Conservation (phyloP, 73 alveolate genomes). For the Paramecium bursaria region DNA sequence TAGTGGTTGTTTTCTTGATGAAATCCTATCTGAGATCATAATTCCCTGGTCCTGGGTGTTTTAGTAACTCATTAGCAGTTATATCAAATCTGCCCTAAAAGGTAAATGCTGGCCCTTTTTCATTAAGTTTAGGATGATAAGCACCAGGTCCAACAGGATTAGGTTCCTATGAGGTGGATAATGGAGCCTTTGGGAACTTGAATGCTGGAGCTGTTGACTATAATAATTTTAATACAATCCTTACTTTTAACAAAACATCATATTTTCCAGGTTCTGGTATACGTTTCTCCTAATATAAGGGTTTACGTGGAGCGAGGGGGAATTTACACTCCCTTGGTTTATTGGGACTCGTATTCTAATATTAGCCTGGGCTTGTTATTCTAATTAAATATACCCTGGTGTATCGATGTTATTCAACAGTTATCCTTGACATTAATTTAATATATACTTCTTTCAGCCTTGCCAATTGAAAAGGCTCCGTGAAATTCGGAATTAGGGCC, state of each 20-base stretch:
- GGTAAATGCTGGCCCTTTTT: slow-evolving; percentile 56
- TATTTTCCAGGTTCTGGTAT: slow-evolving; percentile 43
- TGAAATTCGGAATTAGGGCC: slow-evolving; percentile 43
- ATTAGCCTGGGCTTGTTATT: neutral
- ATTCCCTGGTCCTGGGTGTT: slow-evolving; percentile 52
- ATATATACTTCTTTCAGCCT: neutral
- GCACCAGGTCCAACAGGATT: slow-evolving; percentile 43
- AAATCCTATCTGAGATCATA: slow-evolving; percentile 10
- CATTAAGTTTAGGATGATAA: neutral
- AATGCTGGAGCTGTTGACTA: neutral
- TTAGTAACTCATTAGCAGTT: slow-evolving; percentile 9
- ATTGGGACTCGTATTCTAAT: neutral
- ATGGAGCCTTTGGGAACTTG: slow-evolving; percentile 21
- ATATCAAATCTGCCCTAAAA: slow-evolving; percentile 46
- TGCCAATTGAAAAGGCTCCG: slow-evolving; percentile 51
- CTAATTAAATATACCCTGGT: slow-evolving; percentile 25
- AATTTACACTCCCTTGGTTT: slow-evolving; percentile 13
- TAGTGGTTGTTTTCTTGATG: neutral
- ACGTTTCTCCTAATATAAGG: neutral
- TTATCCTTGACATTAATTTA: no score
- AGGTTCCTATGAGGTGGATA: neutral
- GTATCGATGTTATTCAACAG: neutral
- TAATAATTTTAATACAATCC: neutral
- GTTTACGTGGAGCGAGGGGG: neutral
- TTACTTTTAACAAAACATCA: neutral